Base-by-base conservation (phyloP, 2,329 filamentous ascomycete genomes). In the Neodidymelliopsis sp. region DNA sequence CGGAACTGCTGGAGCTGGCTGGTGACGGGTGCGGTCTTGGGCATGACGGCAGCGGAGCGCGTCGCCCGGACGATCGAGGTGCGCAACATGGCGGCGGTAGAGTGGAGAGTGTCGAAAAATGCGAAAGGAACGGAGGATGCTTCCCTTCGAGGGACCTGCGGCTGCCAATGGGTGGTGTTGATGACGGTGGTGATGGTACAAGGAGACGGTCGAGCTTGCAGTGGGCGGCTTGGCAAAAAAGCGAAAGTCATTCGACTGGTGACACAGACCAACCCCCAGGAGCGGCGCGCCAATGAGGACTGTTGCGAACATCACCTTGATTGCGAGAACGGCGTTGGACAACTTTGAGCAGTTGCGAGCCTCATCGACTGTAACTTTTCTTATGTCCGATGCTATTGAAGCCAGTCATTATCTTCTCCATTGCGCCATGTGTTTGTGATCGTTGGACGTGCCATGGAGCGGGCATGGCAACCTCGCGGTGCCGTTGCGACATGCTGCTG, bases 1-100 rank as follows among this genome's bases (percentile, higher is more conserved):
- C 82, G 80, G 56, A 74, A 75, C 71, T 81, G 78, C 72, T 82
- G 78, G 54, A 74, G 69, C 59, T 70, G 70, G 68, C 73, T 71
- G 56, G 70, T 72, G 52, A 72, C 68, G 50, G 73, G 69, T 34
- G 63, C 59, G 50, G 60, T 54, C 45, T 63, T 65, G 54, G 66
- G 60, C 54, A 69, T 56, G 59, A 69, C 52, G 54, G 65, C 65
- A 59, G 66, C 66, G 56, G 70, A 68, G 58, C 66, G 64, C 29
- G 66, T 54, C 54, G 73, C 72, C 54, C 72, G 69, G 67, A 63
- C 58, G 62, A 74, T 53, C 56, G 68, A 70, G 61, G 71, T 67
- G 65, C 71, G 71, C 55, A 75, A 56, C 73, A 75, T 75, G 56
- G 56, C 56, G 56, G 59, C 49, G 62, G 59, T 63, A 39, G 71